Evolutionary conservation across 2,329 filamentous ascomycete genomes (phyloP), one percentile per base, ranked within the genome.

Genomic region (Fusarium mexicanum): DNA sequence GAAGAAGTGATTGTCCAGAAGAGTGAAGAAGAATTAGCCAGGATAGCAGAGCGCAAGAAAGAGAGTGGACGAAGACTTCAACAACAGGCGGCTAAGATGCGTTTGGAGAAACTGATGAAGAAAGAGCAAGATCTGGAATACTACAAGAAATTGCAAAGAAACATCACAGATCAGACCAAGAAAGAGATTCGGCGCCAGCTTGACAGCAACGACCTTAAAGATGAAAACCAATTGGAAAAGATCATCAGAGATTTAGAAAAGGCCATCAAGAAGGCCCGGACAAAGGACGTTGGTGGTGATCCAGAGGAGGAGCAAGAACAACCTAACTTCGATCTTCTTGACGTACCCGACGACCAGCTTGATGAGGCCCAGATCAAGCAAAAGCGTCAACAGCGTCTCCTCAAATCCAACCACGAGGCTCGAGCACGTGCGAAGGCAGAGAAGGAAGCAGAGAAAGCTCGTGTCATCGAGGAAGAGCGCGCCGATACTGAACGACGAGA

Each of bases 51-150:
- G 85, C 93, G 96, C 81, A 94, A 97, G 80, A 97, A 97, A 81
- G 96, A 99, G 83, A 96, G 94, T 76, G 96, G 96, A 0, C 89
- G 96, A 73, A 89, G 97, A 51, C 81, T 99, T 33, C 96, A 99
- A 82, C 95, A 98, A 78, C 96, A 99, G 83, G 96, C 96, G 0
- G 96, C 96, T 16, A 98, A 98, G 83, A 98, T 98, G 94, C 92
- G 96, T 13, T 86, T 99, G 2, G 96, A 99, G 74, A 97, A 97
- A 78, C 87, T 99, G 53, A 94, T 98, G 81, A 93, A 94, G 79
- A 99, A 99, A 83, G 96, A 99, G 83, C 91, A 97, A 80, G 95
- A 98, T 80, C 85, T 98, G 4, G 95, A 97, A 76, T 98, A 98
- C 83, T 98, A 95, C 86, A 95, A 94, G 80, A 90, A 94, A 67